Percentiles rank a stretch among this genome's conserved stretches.
phyloP scores from a whole-genome alignment of 805 yeast species.

The Henningerozyma blattae region DNA sequence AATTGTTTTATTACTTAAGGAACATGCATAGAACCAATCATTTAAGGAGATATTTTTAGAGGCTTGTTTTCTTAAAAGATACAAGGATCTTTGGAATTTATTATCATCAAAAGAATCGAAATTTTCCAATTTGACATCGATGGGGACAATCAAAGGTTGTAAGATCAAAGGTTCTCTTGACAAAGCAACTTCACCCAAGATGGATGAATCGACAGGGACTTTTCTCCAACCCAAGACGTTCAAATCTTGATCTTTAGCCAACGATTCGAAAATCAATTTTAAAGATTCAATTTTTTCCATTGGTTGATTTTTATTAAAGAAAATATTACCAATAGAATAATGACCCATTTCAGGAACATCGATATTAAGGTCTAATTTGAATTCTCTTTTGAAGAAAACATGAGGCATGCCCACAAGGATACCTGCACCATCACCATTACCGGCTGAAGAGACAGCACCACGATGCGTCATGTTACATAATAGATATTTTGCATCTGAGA shows the following conservation, averaged over 20 bases:
- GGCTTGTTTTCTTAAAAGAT: constrained; percentile 77
- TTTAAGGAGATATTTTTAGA: constrained; percentile 86
- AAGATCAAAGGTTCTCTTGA: constrained; percentile 84
- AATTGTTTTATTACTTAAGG: constrained; percentile 75
- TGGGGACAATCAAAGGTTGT: constrained; percentile 84
- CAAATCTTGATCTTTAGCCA: constrained; percentile 67
- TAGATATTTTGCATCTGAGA: constrained; percentile 76
- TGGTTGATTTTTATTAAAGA: constrained; percentile 66
- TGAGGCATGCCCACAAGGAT: constrained; percentile 89
- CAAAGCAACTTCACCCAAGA: constrained; percentile 87
- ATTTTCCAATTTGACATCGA: constrained; percentile 6
- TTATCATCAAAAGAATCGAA: constrained; percentile 30
- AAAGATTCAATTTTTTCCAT: constrained; percentile 57
- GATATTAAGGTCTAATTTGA: constrained; percentile 54
- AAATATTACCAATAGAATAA: constrained; percentile 90
- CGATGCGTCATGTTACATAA: constrained; percentile 97
- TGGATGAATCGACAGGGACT: constrained; percentile 90
- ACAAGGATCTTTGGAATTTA: constrained; percentile 71
- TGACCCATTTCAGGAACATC: constrained; percentile 70
- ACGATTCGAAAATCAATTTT: constrained; percentile 63
- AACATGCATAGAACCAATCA: constrained; percentile 96
- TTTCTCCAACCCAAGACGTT: constrained; percentile 88
- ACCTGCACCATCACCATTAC: constrained; percentile 99
- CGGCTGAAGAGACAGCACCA: constrained; percentile 94
- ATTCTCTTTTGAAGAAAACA: constrained; percentile 74